phyloP scores from a whole-genome alignment of 257 asterid species.

The Fraxinus cuspidata region DNA sequence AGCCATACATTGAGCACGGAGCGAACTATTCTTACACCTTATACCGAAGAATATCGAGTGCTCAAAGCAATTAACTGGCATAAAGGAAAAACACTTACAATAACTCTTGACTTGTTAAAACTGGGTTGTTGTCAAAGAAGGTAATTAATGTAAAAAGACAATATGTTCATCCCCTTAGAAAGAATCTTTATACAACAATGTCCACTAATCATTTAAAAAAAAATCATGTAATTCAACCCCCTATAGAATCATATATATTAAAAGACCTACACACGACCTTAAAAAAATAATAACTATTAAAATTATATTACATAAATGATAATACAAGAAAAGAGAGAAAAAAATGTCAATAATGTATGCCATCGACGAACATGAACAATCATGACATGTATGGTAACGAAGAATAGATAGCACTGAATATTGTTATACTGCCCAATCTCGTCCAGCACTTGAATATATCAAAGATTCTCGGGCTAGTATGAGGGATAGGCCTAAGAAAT shows the following conservation, averaged over 20 bases:
- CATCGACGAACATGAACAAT: background rate
- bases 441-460: background rate
- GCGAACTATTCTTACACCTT: too few relatives aligned
- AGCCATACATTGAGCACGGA: too few relatives aligned
- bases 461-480: conserved; percentile 19
- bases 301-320: conserved; percentile 3
- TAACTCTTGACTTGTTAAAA: too few relatives aligned
- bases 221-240: background rate
- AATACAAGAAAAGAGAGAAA: background rate
- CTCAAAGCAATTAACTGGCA: too few relatives aligned
- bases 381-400: conserved; percentile 9
- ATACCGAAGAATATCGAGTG: too few relatives aligned
- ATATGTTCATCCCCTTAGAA: background rate
- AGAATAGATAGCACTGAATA: background rate
- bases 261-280: background rate
- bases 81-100: too few relatives aligned
- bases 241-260: background rate
- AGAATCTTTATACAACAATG: too few relatives aligned
- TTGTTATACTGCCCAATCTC: conserved; percentile 1
- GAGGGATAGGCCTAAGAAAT: conserved; percentile 53
- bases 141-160: too few relatives aligned
- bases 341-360: background rate
- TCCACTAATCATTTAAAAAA: too few relatives aligned
- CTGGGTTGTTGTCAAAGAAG: too few relatives aligned
- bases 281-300: background rate